Evolutionary conservation across 73 alveolate species (phyloP), one percentile per base, ranked within the genome.

Genomic region (Diophrys sp.): DNA sequence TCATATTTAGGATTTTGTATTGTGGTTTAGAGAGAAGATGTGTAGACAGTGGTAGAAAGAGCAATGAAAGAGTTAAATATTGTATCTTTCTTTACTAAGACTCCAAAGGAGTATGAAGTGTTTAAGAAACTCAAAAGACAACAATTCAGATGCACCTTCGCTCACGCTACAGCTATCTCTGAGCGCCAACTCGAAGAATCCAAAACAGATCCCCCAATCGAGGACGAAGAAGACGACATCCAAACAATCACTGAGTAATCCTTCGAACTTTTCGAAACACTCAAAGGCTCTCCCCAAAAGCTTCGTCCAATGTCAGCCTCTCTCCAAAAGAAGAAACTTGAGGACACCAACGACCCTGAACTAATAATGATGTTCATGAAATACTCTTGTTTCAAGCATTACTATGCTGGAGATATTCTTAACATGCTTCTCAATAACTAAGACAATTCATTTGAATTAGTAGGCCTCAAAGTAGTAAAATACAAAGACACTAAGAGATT

Each of bases 1-100:
- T 56, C 68, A 11, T 73, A 78, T 24, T 18, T 78, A 1, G 87
- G 87, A 8, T 78, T 67, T 54, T 75, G 32, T 28, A n/a, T 78
- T 14, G 68, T 32, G 28, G 14, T 67, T 25, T 11, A 72, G 2
- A 69, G 87, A 31, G 87, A 78, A 33, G 70, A 25, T n/a, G 14
- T 77, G 28, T 5, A 57, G 14, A 56, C 30, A n/a, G 1, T 23
- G 24, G 26, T 30, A 1, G 29, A 71, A 11, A 56, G 31, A 29
- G 72, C 84, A 76, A 1, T 56, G 56, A 77, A n/a, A 29, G 29
- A 77, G 62, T 57, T 56, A 29, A 77, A 28, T 8, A 23, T 8
- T 57, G 18, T 8, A 14, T 14, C 31, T n/a, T 29, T n/a, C 56
- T 29, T 62, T 44, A 24, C 53, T 70, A 27, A 62, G 70, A 8